Base-by-base conservation (phyloP, 129 eudicot genomes). In the Lonicera japonica region DNA sequence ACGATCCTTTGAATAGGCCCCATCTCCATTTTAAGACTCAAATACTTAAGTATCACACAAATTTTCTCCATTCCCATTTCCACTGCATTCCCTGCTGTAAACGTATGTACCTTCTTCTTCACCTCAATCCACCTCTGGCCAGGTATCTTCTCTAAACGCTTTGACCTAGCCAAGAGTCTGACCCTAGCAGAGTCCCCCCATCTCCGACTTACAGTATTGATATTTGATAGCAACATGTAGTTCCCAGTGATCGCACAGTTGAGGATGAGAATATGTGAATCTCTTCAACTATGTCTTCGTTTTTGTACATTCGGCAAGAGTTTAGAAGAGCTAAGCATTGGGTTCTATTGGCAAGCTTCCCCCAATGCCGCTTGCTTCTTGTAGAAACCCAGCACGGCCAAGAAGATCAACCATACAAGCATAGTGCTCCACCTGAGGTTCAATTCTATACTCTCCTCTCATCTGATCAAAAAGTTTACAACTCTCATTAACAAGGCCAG, bases 111-210 rank as follows among this genome's bases (percentile, higher is more conserved):
- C 60, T 60, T 83, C 72, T 86, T 86, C 39, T 86, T 69, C 67
- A 86, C 77, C 74, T 83, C 97, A 38, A 86, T 86, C 95, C 91
- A 86, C 63, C 95, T 89, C 61, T 70, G 75, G 39, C 95, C 95
- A 4, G 82, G 80, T 18, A 71, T 48, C 80, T 89, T 89, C 79
- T 72, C 80, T 66, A 83, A 63, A 40, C 97, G 91, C 61, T 54
- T 70, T n/a, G 73, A 66, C 86, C 72, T 76, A 13, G 85, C 90
- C 11, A 72, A 75, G 11, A 81, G 24, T 75, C 97, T 80, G 48
- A 80, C 83, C 46, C 60, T 85, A 19, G 95, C 90, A 68, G 86
- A 83, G 58, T 89, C 97, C 52, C 71, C 82, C 95, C 91, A 89
- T 66, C 70, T 78, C 34, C 88, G 95, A 38, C 76, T 77, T 65